phyloP scores from a whole-genome alignment of 78 protist species.

The Creolimax fragrantissima region DNA sequence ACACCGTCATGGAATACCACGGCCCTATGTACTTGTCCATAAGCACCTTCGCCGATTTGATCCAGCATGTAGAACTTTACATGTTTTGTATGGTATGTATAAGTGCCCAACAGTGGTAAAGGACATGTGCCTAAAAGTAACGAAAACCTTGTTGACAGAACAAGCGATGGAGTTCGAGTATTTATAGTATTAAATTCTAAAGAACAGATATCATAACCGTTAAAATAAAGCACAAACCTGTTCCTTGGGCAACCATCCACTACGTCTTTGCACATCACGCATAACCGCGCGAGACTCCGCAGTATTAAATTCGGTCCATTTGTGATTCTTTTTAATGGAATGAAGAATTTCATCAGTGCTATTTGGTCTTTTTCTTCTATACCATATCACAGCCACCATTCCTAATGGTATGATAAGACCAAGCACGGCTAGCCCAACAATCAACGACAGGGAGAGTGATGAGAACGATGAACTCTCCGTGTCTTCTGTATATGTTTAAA shows the following conservation, averaged over 20 bases:
- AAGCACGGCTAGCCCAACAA: not conserved
- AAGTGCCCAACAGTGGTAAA: too few species aligned
- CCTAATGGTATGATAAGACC: not conserved
- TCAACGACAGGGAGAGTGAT: not conserved
- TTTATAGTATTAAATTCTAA: too few species aligned
- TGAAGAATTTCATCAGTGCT: not conserved
- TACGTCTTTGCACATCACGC: not conserved
- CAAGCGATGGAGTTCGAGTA: too few species aligned
- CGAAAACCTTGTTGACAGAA: too few species aligned
- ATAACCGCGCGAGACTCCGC: not conserved
- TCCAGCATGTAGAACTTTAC: not conserved
- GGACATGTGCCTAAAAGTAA: too few species aligned
- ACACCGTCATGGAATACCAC: not conserved
- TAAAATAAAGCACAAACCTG: not conserved
- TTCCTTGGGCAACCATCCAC: not conserved
- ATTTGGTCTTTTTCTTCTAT: not conserved
- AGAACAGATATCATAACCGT: too few species aligned
- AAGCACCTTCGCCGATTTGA: constrained; percentile 12
- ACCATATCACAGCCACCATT: not conserved
- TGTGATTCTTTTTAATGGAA: not conserved
- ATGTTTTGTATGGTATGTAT: too few species aligned
- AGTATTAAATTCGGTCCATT: not conserved
- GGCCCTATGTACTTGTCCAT: not conserved
- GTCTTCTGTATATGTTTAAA: too few species aligned
- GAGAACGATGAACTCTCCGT: not conserved